Evolutionary conservation across 257 asterid genomes (phyloP).

Genomic region (Plantago major): DNA sequence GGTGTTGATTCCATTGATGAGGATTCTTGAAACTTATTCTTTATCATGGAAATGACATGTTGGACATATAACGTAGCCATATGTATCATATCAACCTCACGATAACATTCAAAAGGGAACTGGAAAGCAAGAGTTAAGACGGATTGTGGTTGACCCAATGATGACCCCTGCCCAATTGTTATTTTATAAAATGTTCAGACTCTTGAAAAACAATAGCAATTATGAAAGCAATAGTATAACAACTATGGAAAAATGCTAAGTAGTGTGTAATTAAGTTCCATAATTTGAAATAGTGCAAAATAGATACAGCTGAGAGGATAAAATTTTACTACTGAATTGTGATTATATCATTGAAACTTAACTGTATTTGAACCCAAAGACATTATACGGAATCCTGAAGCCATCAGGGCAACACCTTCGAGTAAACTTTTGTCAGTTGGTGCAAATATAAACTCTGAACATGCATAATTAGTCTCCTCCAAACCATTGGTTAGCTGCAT

Average conservation of each 20-base stretch:
- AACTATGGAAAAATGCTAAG: too few species aligned
- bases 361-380: slow-evolving; percentile 15
- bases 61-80: slow-evolving; percentile 30
- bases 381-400: slow-evolving; percentile 21
- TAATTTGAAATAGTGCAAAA: not conserved
- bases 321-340: too few species aligned
- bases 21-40: slow-evolving; percentile 17
- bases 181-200: too few species aligned
- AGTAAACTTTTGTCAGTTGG: slow-evolving; percentile 5
- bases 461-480: slow-evolving; percentile 8
- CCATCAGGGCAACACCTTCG: slow-evolving; percentile 12
- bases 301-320: too few species aligned
- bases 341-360: not conserved
- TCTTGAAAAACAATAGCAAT: too few species aligned
- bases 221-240: not conserved
- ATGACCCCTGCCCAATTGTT: slow-evolving; percentile 17
- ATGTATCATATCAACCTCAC: slow-evolving; percentile 24
- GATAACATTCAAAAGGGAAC: slow-evolving; percentile 32
- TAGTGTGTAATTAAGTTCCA: not conserved
- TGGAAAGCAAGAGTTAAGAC: slow-evolving; percentile 37
- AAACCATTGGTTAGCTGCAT: slow-evolving; percentile 19
- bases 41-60: slow-evolving; percentile 27
- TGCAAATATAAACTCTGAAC: slow-evolving; percentile 22
- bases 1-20: slow-evolving; percentile 16
- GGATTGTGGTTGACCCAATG: slow-evolving; percentile 1